Base-by-base conservation (phyloP, 1,284 basidiomycete genomes). In the Leccinum pachyderme region DNA sequence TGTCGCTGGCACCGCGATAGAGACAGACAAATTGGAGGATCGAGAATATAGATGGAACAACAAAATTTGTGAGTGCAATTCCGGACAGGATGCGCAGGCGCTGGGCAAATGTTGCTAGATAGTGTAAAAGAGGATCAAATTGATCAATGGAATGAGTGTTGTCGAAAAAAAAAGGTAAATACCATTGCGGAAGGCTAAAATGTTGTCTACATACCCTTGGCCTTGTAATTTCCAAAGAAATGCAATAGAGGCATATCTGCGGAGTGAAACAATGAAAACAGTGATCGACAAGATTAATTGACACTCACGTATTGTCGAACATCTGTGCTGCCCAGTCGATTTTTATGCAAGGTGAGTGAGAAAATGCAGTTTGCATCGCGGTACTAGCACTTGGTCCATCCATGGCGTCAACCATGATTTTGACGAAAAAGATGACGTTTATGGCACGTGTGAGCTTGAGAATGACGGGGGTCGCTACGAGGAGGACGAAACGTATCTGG, bases 281-380 rank as follows among this genome's bases (percentile, higher is more conserved):
- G 13, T 8, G 18, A 28, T 25, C 9, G 7, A 28, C 11, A 11
- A 28, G 9, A 28, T 28, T 18, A 3, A 33, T 45, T 8, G 13
- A 4, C 4, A 61, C 63, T 57, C 8, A 68, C 63, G 55, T 46
- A n/a, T 70, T 71, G 41, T 68, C 67, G n/a, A 66, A 28, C 48
- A 68, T 50, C 54, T 68, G 63, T 29, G 63, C 49, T 15, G 65
- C 60, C 66, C 66, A 68, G 45, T 68, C 66, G 4, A 70, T 60
- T 32, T 70, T 69, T 29, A 70, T 27, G 51, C 63, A 68, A 7
- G 65, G 65, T 12, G 12, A 47, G 27, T 28, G 22, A 11, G n/a
- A 18, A n/a, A 56, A 59, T 5, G 27, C 11, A 9, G n/a, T 4
- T 4, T 1, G 31, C 31, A 54, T 32, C 27, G 2, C 7, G 2